Base-by-base conservation (phyloP, 805 yeast genomes). In the Hanseniaspora lachancei region DNA sequence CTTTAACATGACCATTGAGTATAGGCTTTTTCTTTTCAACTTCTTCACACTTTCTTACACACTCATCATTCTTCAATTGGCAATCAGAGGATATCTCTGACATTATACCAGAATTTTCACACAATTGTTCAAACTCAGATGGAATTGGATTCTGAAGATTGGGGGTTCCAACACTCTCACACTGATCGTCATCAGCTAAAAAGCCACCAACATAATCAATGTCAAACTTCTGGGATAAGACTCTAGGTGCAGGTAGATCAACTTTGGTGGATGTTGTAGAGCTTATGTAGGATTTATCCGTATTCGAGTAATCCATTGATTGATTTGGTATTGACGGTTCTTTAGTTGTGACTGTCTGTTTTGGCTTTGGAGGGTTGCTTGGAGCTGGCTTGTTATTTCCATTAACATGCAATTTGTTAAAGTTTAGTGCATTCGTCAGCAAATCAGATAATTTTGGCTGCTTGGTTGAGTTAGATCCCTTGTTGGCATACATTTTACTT, bases 251-350 rank as follows among this genome's bases (percentile, higher is more conserved):
- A 34, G 38, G 29, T 24, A 50, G 36, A 42, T 52, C 55, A 36
- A 52, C 55, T 34, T 52, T 52, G 15, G 55, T 52, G 5, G 55
- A 52, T 18, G 55, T 38, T 4, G 49, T 44, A 36, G 55, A 52
- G 29, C 55, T 52, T 36, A 52, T 36, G 16, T 13, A 47, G 8
- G 55, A 44, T 12, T 41, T 43, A 10, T 44, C 39, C 2, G 29
- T 32, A 12, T 43, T 27, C 18, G 55, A 34, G 6, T 43, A 34
- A 9, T 50, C 54, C 3, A 18, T 16, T 12, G 47, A 40, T 18
- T 36, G 44, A 12, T 52, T 24, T 34, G 47, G 12, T 18, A 18
- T 24, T 15, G 42, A 12, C 16, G 23, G 41, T 36, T 36, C 42
- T 36, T 16, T 13, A 10, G 50, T 6, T n/a, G 4, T 23, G 7